Base-by-base conservation (phyloP, 176 grass and related monocot species). In the Phoenix roebelenii region DNA sequence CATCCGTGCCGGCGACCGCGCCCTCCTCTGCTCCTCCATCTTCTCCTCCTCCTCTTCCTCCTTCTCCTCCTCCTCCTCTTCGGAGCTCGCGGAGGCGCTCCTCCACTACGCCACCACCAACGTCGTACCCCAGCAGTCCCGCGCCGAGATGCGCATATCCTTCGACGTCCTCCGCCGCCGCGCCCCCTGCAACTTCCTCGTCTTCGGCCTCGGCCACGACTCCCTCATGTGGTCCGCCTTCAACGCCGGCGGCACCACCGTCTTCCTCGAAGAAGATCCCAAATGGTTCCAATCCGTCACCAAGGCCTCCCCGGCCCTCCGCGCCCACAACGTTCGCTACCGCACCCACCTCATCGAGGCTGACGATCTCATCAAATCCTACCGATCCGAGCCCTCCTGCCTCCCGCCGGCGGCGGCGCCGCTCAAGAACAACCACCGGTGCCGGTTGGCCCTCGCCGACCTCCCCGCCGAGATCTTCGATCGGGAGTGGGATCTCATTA, bases 401-500 rank as follows among this genome's bases (percentile, higher is more conserved):
- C 69, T 64, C 0, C 51, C 63, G 25, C 63, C 64, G 16, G 16
- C 23, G 22, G 50, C 49, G 24, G 23, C 24, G 35, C 35, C 35
- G 1, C 49, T 66, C 20, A 25, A 54, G 17, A 4, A 50, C 4
- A 30, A 53, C 59, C 59, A 20, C 18, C 78, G 72, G 50, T 95
- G 90, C 70, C 85, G 68, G 32, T 69, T 95, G 18, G 82, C 85
- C 55, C 76, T 95, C 68, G 69, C 76, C 50, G 66, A 74, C 19
- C 67, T 95, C 51, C 90, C 85, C 17, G 49, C 59, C 9, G 82
- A 74, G 74, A 76, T 86, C 23, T 85, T 85, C 80, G 80, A 85
- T 22, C 70, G 53, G 5, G 83, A 80, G 71, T 95, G 89, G 89
- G 89, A 95, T 62, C 80, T 87, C 70, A 12, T 89, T 26, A 75